phyloP scores from a whole-genome alignment of 495 filamentous ascomycete species.

The Collariella sp. region DNA sequence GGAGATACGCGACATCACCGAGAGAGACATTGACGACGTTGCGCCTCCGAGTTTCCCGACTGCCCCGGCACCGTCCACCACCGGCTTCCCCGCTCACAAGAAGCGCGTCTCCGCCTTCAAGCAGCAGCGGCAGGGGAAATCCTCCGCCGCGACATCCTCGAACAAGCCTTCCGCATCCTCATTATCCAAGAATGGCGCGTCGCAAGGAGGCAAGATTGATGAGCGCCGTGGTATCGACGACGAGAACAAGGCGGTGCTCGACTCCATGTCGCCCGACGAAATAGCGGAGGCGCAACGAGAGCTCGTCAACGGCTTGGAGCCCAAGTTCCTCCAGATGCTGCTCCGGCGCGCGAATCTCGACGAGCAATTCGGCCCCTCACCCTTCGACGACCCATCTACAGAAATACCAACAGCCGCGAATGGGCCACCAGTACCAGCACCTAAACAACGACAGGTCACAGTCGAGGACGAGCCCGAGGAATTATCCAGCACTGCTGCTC shows the following conservation, averaged over 20 bases:
- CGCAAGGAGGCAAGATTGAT: constrained; percentile 12
- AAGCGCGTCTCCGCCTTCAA: constrained; percentile 76
- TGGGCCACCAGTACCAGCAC: not conserved
- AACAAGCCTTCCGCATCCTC: not conserved
- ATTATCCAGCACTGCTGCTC: not conserved
- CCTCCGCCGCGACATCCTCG: not conserved
- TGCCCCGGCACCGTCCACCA: constrained; percentile 44
- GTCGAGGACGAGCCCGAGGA: constrained; percentile 14
- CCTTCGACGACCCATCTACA: constrained; percentile 24
- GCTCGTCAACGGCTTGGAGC: constrained; percentile 58
- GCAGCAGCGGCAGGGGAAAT: constrained; percentile 44
- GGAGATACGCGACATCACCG: constrained; percentile 70
- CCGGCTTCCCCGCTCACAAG: constrained; percentile 83
- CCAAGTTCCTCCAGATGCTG: constrained; percentile 64
- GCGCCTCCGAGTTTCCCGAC: constrained; percentile 58
- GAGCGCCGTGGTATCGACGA: constrained; percentile 66
- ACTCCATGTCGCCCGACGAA: constrained; percentile 70
- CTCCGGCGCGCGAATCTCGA: constrained; percentile 73
- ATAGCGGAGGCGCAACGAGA: constrained; percentile 72
- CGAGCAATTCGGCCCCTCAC: constrained; percentile 36
- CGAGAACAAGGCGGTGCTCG: constrained; percentile 68
- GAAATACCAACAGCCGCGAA: not conserved
- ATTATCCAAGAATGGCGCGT: not conserved
- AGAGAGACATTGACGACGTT: constrained; percentile 50
- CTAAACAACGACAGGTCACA: constrained; percentile 15